Evolutionary conservation across 2,329 filamentous ascomycete species (phyloP).

Genomic region (Fusarium sp.): DNA sequence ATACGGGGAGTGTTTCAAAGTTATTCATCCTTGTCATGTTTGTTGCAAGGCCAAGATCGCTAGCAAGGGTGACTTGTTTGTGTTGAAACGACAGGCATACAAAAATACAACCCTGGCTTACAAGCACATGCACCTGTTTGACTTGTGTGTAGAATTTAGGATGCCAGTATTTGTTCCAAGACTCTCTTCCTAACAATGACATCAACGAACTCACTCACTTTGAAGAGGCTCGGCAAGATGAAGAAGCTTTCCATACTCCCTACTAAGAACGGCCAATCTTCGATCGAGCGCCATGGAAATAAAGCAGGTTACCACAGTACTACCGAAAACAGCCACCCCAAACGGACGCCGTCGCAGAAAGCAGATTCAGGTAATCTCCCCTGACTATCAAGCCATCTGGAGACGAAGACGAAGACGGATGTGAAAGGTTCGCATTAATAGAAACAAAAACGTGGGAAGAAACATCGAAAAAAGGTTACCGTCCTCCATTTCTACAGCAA

Average conservation of each 20-base stretch:
- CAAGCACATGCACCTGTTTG: neutral
- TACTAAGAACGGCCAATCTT: neutral
- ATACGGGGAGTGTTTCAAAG: neutral
- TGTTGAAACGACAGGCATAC: neutral
- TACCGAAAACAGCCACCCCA: conserved; percentile 26
- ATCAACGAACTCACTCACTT: neutral
- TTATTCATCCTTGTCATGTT: neutral
- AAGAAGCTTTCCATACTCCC: neutral
- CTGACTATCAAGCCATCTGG: conserved; percentile 24
- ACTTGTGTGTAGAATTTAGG: neutral
- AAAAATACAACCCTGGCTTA: neutral
- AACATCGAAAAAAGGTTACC: neutral
- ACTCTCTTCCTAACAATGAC: neutral
- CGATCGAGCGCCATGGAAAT: neutral
- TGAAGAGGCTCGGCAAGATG: neutral
- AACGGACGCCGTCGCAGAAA: neutral
- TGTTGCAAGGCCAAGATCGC: neutral
- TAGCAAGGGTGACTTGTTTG: no score
- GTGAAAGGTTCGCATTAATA: neutral
- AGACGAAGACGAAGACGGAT: neutral
- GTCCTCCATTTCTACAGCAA: conserved; percentile 3
- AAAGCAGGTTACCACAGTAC: conserved; percentile 10
- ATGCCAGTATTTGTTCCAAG: neutral
- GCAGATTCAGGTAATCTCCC: conserved; percentile 18
- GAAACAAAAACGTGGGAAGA: conserved; percentile 2